These are phyloP conservation scores for Hypoxylon sp. DNA, from an alignment of 2,329 filamentous ascomycete species.

Conservation along the genomic window DNA sequence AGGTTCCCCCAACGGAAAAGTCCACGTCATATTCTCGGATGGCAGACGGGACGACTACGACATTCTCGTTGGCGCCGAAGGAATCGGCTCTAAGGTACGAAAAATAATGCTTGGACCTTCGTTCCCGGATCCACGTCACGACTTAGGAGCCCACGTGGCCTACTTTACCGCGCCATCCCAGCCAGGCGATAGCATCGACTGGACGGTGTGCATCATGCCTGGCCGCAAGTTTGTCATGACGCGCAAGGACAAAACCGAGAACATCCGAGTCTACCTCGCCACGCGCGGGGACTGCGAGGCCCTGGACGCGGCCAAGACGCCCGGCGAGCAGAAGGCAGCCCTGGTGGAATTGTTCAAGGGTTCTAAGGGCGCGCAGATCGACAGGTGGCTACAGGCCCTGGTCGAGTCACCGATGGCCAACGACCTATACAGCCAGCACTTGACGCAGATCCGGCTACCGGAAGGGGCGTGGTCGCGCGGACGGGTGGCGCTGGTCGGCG, in stretches of 20 bases:
- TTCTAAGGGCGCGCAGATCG: constrained; percentile 56
- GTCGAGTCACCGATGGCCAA: constrained; percentile 39
- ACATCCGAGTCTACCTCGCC: constrained; percentile 43
- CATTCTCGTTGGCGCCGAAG: constrained; percentile 62
- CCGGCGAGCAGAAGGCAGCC: constrained; percentile 47
- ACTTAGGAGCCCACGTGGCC: not conserved
- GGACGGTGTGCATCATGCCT: not conserved
- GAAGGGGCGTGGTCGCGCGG: constrained; percentile 52
- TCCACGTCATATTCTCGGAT: constrained; percentile 57
- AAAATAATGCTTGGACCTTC: constrained; percentile 54
- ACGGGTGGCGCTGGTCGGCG: constrained; percentile 56
- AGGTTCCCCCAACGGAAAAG: constrained; percentile 46
- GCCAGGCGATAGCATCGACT: not conserved
- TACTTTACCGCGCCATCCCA: not conserved
- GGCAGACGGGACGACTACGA: constrained; percentile 56
- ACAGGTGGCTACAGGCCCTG: constrained; percentile 54
- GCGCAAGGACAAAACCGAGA: constrained; percentile 4
- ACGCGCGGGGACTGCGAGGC: constrained; percentile 46
- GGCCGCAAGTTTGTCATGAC: constrained; percentile 2
- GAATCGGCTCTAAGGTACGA: constrained; percentile 59
- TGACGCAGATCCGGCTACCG: constrained; percentile 52
- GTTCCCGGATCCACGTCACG: constrained; percentile 11
- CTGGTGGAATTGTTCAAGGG: constrained; percentile 49
- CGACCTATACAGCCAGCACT: constrained; percentile 55
- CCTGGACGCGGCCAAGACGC: constrained; percentile 24